Base-by-base conservation (phyloP, 768 basidiomycete genomes). In the Xerocomus spinulosus region DNA sequence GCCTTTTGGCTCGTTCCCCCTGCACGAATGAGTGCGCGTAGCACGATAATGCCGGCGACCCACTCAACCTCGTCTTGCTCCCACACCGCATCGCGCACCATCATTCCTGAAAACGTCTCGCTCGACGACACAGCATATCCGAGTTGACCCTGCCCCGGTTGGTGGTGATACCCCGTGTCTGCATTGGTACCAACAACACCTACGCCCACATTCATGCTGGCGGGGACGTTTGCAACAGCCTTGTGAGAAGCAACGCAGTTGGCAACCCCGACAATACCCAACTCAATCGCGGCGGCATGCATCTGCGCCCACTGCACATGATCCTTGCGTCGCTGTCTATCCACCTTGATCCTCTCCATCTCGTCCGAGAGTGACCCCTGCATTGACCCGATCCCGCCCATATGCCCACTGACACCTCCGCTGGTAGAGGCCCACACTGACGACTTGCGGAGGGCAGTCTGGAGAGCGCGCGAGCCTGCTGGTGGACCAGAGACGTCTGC, bases 241-340 rank as follows among this genome's bases (percentile, higher is more conserved):
- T 6, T 28, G 2, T n/a, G n/a, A n/a, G 29, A 23, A 28, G 30
- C 34, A 29, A 12, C 24, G 17, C 21, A 8, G 8, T 37, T 39
- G 12, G 30, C 12, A 25, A 35, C 35, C 1, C 58, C 51, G 12
- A 82, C 61, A 59, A 81, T 71, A 13, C 78, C 77, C 2, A 82
- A 71, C 53, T 83, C 81, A 35, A 83, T 70, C 9, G 81, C 80
- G 4, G 81, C 77, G 0, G 79, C 82, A 53, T 83, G 82, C 12
- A 83, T 78, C 29, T 79, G 75, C 0, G 82, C 82, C 82, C 82
- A 83, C 44, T 81, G 78, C 0, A 83, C 78, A 50, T 83, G 74
- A 46, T 83, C 81, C 46, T 81, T 82, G 46, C 80, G 72, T 4
- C 80, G 70, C 53, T 81, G 80, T 36, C 82, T 70, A 45, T 83